These are phyloP conservation scores for Boehmeria nivea DNA, from an alignment of 306 rosid genomes.

Conservation along the genomic window DNA sequence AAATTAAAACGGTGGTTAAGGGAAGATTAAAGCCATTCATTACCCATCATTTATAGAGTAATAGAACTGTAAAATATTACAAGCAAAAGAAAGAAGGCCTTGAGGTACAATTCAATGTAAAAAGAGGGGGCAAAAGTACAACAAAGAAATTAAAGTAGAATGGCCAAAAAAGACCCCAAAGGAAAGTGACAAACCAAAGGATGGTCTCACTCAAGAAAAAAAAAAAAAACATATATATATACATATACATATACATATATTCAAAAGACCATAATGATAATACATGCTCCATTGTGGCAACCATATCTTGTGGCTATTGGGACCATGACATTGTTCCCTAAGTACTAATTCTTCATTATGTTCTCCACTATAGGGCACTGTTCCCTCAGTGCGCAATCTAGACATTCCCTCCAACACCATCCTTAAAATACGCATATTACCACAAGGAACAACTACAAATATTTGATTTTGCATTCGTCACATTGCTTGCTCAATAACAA, in stretches of 20 bases:
- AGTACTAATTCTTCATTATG: slow-evolving; percentile 26
- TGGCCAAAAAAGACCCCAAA: slow-evolving; percentile 1
- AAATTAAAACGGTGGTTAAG: slow-evolving; percentile 6
- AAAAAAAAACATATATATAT: neutral
- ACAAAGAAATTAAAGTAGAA: neutral
- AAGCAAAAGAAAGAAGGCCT: slow-evolving; percentile 1
- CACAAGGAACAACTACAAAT: no score
- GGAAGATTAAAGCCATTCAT: slow-evolving; percentile 3
- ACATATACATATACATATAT: neutral
- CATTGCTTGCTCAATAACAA: no score
- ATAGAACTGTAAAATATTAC: neutral
- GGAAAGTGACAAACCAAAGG: slow-evolving; percentile 9
- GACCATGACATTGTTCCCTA: slow-evolving; percentile 28
- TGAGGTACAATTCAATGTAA: no score
- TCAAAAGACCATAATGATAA: neutral
- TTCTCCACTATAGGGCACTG: slow-evolving; percentile 18
- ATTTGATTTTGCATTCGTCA: no score
- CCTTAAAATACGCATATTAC: slow-evolving; percentile 21
- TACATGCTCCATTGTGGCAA: slow-evolving; percentile 8
- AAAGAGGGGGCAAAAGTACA: slow-evolving; percentile 9
- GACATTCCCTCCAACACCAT: slow-evolving; percentile 16
- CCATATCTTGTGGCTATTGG: slow-evolving; percentile 14
- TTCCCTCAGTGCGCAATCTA: slow-evolving; percentile 10
- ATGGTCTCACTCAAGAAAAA: no score
- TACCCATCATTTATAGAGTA: neutral